phyloP scores from a whole-genome alignment of 1,284 basidiomycete genomes.

The Xerocomus nothofagi region DNA sequence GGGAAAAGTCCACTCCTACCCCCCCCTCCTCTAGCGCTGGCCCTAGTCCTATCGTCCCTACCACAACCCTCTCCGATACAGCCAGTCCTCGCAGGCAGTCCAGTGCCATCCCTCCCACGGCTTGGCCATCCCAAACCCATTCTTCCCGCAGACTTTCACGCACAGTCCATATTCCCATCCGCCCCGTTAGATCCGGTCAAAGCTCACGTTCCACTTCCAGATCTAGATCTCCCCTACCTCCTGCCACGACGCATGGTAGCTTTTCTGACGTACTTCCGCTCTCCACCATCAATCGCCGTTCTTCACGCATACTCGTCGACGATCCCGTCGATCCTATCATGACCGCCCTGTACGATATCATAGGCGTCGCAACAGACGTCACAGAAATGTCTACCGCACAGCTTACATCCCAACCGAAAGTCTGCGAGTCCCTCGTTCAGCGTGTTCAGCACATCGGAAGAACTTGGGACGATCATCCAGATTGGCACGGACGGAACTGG shows the following conservation, averaged over 20 bases:
- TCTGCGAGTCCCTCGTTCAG: constrained; percentile 86
- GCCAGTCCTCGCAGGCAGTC: constrained; percentile 64
- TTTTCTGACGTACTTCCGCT: constrained; percentile 58
- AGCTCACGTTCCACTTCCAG: constrained; percentile 96
- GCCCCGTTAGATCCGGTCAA: constrained; percentile 67
- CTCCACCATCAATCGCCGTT: constrained; percentile 61
- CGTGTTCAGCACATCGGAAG: constrained; percentile 89
- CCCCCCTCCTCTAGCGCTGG: constrained; percentile 47
- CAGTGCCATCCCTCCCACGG: constrained; percentile 46
- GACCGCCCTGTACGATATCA: constrained; percentile 88
- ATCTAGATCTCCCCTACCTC: constrained; percentile 92
- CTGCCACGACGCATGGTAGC: constrained; percentile 58
- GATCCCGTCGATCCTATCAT: constrained; percentile 89
- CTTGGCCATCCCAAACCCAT: constrained; percentile 57
- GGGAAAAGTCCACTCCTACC: constrained; percentile 60
- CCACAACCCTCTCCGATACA: constrained; percentile 57
- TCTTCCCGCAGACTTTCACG: constrained; percentile 76
- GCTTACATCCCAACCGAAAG: constrained; percentile 81
- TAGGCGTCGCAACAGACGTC: constrained; percentile 93
- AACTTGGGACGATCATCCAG: constrained; percentile 95
- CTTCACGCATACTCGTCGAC: constrained; percentile 72
- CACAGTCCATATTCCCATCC: constrained; percentile 73
- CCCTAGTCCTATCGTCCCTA: constrained; percentile 51
- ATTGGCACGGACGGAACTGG: constrained; percentile 98
- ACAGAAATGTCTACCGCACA: constrained; percentile 86